Base-by-base conservation (phyloP, 345 rosid genomes). In the Schrenkiella parvula region DNA sequence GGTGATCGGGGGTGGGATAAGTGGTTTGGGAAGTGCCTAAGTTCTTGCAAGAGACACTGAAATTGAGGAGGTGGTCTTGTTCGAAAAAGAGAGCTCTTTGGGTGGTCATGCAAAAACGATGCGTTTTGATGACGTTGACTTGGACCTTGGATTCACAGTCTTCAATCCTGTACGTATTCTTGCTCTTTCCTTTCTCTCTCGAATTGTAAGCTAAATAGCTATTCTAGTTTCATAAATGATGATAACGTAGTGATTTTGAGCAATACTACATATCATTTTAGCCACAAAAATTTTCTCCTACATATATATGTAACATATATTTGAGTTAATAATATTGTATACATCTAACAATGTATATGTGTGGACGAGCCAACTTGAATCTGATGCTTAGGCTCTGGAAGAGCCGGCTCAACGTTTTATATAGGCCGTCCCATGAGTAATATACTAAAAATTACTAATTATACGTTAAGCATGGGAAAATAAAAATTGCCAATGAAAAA, bases 111-210 rank as follows among this genome's bases (percentile, higher is more conserved):
- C 88, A 35, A 75, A 74, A 57, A 89, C 92, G 18, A 80, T 89
- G 28, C 66, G 50, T 52, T 74, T 80, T 1, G 84, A 83, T 46
- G 88, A 80, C 38, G 73, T 82, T 58, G 89, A 85, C 72, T 72
- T 89, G 50, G 96, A 89, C 70, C 81, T 89, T 2, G 90, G 96
- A 6, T 89, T 89, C 86, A 85, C 86, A 78, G 92, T 84, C 61
- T 87, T 86, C 53, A 87, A 84, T 72, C 80, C 81, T 0, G 96
- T 89, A 86, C 54, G 68, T 29, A 18, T 22, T 0, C 41, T 60
- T 14, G 12, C 46, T 23, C 17, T 2, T 5, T 19, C 19, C 44
- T 37, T 10, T 25, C 2, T 39, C 15, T 60, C 51, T 14, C 13
- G 46, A 37, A 7, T 37, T 58, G 1, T 31, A 4, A 31, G 10